These are phyloP conservation scores for Colletotrichum tanaceti DNA, from an alignment of 2,329 filamentous ascomycete genomes.

Conservation along the genomic window DNA sequence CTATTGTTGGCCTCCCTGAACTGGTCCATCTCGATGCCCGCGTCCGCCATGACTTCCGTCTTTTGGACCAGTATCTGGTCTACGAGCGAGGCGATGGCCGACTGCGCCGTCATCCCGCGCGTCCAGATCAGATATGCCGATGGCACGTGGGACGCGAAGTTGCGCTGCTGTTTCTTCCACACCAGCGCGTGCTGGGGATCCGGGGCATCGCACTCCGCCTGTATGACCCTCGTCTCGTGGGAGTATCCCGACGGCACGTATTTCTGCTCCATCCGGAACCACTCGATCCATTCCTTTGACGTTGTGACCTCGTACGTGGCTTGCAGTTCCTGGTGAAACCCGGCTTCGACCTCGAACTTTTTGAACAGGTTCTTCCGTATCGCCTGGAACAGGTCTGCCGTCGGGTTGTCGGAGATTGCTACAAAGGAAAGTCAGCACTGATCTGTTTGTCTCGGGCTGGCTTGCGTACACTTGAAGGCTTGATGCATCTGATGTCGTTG, in stretches of 20 bases:
- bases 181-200: conserved; percentile 46
- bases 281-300: conserved; percentile 44
- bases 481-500: conserved; percentile 35
- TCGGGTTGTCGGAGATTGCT: conserved; percentile 32
- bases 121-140: conserved; percentile 46
- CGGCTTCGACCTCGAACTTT: conserved; percentile 43
- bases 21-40: conserved; percentile 41
- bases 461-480: conserved; percentile 19
- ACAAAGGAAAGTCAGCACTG: neutral
- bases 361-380: conserved; percentile 44
- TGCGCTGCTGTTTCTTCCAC: conserved; percentile 44
- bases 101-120: conserved; percentile 46
- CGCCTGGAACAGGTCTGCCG: conserved; percentile 36
- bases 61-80: conserved; percentile 46
- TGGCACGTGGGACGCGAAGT: conserved; percentile 41
- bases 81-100: conserved; percentile 44
- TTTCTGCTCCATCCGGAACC: conserved; percentile 45
- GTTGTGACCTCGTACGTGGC: conserved; percentile 45
- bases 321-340: conserved; percentile 45
- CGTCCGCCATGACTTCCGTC: conserved; percentile 42
- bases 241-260: conserved; percentile 44
- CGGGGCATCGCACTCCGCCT: conserved; percentile 47
- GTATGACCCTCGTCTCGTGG: conserved; percentile 41
- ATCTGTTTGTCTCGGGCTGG: neutral
- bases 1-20: conserved; percentile 42